A percentile compares a stretch with the other conserved stretches of the same genome.
These are phyloP conservation scores for Globisporangium irregulare DNA, from an alignment of 352 stramenopile genomes.

Conservation along the genomic window DNA sequence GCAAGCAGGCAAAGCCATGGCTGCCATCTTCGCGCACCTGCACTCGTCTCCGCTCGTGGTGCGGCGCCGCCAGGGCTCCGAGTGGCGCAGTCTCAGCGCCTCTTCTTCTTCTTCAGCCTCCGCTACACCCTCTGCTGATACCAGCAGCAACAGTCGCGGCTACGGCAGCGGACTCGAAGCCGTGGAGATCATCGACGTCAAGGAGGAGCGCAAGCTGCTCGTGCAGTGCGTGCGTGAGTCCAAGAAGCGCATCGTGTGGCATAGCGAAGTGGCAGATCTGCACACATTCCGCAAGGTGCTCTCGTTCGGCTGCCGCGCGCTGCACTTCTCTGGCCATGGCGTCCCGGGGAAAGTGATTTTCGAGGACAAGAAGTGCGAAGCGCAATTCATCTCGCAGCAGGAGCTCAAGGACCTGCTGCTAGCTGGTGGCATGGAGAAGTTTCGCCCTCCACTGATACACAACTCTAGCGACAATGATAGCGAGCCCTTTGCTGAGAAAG, in stretches of 20 bases:
- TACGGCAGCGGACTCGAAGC: conserved; percentile 52
- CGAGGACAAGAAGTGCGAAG: conserved; percentile 75
- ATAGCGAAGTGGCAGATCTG: conserved; percentile 74
- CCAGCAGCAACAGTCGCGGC: conserved; percentile 8
- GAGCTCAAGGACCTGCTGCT: conserved; percentile 75
- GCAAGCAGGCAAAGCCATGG: conserved; percentile 4
- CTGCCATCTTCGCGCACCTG: conserved; percentile 74
- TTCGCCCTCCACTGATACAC: conserved; percentile 2
- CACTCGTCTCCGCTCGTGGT: conserved; percentile 83
- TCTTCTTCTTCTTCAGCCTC: not conserved
- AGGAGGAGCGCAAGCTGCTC: conserved; percentile 70
- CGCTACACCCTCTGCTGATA: not conserved
- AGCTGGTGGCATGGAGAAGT: conserved; percentile 48
- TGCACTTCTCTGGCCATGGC: conserved; percentile 80
- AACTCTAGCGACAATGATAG: conserved; percentile 12
- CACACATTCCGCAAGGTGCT: conserved; percentile 82
- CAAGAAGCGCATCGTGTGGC: conserved; percentile 64
- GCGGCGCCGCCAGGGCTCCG: conserved; percentile 47
- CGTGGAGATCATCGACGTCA: conserved; percentile 86
- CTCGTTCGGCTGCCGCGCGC: conserved; percentile 67
- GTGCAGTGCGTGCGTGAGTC: conserved; percentile 70
- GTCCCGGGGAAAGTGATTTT: conserved; percentile 80
- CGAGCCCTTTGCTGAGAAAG: not conserved
- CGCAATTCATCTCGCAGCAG: conserved; percentile 80
- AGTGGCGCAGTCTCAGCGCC: conserved; percentile 59